Percentiles rank a stretch among this genome's conserved stretches.
phyloP scores from a whole-genome alignment of 2,329 filamentous ascomycete genomes.

The Rhynchosporium graminicola region DNA sequence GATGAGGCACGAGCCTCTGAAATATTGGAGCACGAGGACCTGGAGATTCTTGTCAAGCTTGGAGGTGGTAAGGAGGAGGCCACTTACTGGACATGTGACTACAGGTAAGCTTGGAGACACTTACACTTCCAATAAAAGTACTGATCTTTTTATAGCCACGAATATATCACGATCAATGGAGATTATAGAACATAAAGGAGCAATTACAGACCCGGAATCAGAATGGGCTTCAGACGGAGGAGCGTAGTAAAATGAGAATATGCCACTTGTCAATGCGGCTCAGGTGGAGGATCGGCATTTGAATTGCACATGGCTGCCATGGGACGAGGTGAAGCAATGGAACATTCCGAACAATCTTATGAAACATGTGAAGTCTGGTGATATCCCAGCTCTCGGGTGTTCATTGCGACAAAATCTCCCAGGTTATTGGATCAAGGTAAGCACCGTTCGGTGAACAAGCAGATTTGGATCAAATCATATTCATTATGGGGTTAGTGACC shows the following conservation, averaged over 20 bases:
- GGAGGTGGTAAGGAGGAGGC: conserved; percentile 69
- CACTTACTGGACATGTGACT: conserved; percentile 83
- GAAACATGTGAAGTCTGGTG: not conserved
- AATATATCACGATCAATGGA: conserved; percentile 71
- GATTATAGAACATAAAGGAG: conserved; percentile 61
- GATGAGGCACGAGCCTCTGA: conserved; percentile 75
- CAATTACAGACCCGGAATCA: not conserved
- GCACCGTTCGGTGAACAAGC: too few relatives aligned
- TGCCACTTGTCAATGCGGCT: not conserved
- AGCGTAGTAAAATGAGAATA: not conserved
- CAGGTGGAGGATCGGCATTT: not conserved
- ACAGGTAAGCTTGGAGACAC: conserved; percentile 62
- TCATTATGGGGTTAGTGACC: too few relatives aligned
- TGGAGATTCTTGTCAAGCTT: conserved; percentile 75
- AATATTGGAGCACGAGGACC: conserved; percentile 75
- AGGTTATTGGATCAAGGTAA: too few relatives aligned
- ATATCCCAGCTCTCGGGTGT: too few relatives aligned
- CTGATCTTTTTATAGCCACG: conserved; percentile 45
- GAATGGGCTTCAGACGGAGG: conserved; percentile 4
- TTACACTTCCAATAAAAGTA: not conserved
- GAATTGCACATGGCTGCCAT: not conserved
- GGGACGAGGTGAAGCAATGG: not conserved
- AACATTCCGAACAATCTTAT: not conserved
- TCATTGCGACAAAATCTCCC: too few relatives aligned
- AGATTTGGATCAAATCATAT: too few relatives aligned